phyloP scores from a whole-genome alignment of 163 green algal genomes.

The Chlamydomonas reinhardtii region DNA sequence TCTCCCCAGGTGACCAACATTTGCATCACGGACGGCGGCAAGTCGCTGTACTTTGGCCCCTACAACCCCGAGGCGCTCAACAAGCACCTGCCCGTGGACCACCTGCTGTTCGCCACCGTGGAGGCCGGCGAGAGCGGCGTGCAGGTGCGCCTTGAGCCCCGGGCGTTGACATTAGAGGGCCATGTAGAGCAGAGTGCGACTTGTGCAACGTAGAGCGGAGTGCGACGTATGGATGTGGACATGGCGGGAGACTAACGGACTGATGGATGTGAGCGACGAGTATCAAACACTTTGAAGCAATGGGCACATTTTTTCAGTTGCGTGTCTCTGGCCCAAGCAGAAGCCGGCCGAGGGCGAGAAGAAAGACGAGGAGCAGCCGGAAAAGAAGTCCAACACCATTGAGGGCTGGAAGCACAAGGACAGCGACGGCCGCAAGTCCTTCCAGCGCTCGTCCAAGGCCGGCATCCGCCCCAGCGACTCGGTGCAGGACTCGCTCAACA shows the following conservation, averaged over 20 bases:
- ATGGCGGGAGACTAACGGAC: no score
- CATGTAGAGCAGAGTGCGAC: no score
- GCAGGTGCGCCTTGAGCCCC: not conserved
- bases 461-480: slow-evolving; percentile 45
- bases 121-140: slow-evolving; percentile 61
- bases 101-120: slow-evolving; percentile 64
- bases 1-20: slow-evolving; percentile 62
- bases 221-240: no score
- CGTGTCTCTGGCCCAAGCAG: not conserved
- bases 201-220: no score
- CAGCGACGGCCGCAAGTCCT: slow-evolving; percentile 44
- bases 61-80: slow-evolving; percentile 59
- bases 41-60: slow-evolving; percentile 69
- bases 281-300: no score
- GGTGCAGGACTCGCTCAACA: slow-evolving; percentile 24
- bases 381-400: not conserved
- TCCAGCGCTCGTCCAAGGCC: slow-evolving; percentile 49
- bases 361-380: slow-evolving; percentile 7
- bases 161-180: no score
- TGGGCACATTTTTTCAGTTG: no score
- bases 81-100: slow-evolving; percentile 58
- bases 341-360: slow-evolving; percentile 1
- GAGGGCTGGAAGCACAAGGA: slow-evolving; percentile 44
- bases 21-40: slow-evolving; percentile 60
- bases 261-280: no score